Evolutionary conservation across 257 asterid species (phyloP), one percentile per base, ranked within the genome.

Genomic region (Salvia miltiorrhiza): DNA sequence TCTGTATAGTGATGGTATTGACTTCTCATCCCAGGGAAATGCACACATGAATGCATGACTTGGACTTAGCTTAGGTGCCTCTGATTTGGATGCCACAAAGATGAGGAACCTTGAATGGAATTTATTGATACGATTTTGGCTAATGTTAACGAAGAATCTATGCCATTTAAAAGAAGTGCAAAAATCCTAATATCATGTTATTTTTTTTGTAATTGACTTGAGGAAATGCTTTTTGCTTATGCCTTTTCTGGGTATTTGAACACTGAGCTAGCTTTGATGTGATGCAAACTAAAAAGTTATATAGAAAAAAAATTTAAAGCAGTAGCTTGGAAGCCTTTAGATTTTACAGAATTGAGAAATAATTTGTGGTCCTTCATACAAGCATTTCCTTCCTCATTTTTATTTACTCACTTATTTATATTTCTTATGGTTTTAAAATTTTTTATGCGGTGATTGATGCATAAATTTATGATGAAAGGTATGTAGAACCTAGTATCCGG

Each of bases 401-500:
- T 33, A 37, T 26, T 23, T 54, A 14, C 40, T n/a, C 12, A 30
- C 19, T 21, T 21, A 13, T 55, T 6, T 30, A 16, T 26, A 12
- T 41, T n/a, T 41, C 54, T 21, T 37, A 7, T 39, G 28, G 65
- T 37, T 50, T 65, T 69, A 28, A 67, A 48, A 44, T 67, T 70
- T 70, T 55, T 62, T 23, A 45, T 69, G 59, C 53, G 60, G 67
- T 30, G 52, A 65, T 73, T 83, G 75, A 87, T 76, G 54, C 66
- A 61, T 67, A 79, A 20, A 73, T 80, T 74, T 84, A 65, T 84
- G 71, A 69, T 87, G 87, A 76, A 82, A 93, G 99, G 80, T 93
- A 93, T 74, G 90, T 88, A 57, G 99, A 93, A 77, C 99, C 99
- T 70, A 90, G 99, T 80, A 82, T 93, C 78, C 87, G 99, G 40